Evolutionary conservation across 805 yeast genomes (phyloP), one percentile per base, ranked within the genome.

Genomic region (Suhomyces xylopsoci): DNA sequence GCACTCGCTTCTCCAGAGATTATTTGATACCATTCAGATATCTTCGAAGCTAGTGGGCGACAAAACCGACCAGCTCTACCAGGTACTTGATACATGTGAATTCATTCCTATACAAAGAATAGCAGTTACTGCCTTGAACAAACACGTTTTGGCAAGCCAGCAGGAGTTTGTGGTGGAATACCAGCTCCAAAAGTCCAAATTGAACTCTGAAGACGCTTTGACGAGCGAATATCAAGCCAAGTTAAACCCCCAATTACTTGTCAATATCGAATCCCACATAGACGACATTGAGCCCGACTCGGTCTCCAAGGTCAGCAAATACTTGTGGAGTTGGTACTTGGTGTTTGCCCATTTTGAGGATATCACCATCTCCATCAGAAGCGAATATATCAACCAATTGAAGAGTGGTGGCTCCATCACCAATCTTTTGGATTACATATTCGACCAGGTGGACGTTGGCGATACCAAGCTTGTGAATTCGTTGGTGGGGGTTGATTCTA

Each of bases 251-350:
- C 4, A 22, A n/a, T 49, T 56, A 43, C 26, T 51, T 25, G 24
- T 42, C 20, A 53, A 49, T 25, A 47, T 55, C 9, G 24, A 17
- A 10, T 41, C 26, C 3, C 43, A 49, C n/a, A 28, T 45, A 3
- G 47, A 51, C 24, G 71, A 68, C 20, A 53, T 58, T 26, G 64
- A 62, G 3, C 63, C 41, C 12, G 62, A 54, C 5, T 42, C 57
- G 7, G 45, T 45, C 7, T 32, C 48, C 15, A 53, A 20, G 2
- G 58, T 76, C 45, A 62, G 77, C 26, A 71, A 65, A 19, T 87
- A 80, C 62, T 58, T 87, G 32, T 85, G 88, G 85, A 71, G 82
- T 51, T 91, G 96, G 96, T 71, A 69, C 55, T 70, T 89, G 50
- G 66, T 88, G 0, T 76, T 88, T 56, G 71, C 70, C 26, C 83